Conservation (phyloP, 768 basidiomycete species). For the Cystobasidium tubakii region DNA sequence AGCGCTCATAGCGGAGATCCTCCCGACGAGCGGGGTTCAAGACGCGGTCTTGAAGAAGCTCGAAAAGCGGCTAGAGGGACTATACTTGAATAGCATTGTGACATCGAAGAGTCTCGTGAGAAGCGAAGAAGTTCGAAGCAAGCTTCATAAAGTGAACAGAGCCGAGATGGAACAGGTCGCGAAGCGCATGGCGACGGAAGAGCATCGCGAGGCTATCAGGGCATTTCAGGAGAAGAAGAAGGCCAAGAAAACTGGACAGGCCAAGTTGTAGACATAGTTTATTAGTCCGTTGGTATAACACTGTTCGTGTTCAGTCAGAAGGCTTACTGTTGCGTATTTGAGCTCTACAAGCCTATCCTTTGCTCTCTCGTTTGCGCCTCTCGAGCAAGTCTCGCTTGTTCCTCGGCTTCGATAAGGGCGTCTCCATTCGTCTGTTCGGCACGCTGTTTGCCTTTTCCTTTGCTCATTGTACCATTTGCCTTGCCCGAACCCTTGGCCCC, state of each 20-base stretch:
- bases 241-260: slow-evolving; percentile 17
- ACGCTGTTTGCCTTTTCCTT: slow-evolving; percentile 23
- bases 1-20: slow-evolving; percentile 7
- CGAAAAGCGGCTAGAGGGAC: not conserved
- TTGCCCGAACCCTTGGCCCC: slow-evolving; percentile 9
- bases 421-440: not conserved
- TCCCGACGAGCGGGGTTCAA: slow-evolving; percentile 8
- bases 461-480: not conserved
- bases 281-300: not conserved
- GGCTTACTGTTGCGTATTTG: not conserved
- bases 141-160: slow-evolving; percentile 23
- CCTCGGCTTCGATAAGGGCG: not conserved
- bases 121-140: not conserved
- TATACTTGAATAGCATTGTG: slow-evolving; percentile 10
- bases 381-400: not conserved
- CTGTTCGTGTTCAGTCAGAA: not conserved
- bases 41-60: slow-evolving; percentile 15
- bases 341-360: slow-evolving; percentile 16
- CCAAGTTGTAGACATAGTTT: not conserved
- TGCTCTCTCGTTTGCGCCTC: not conserved
- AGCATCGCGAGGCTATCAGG: slow-evolving; percentile 12
- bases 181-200: not conserved
- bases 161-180: slow-evolving; percentile 13
- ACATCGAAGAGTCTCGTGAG: slow-evolving; percentile 9
- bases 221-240: slow-evolving; percentile 25